Evolutionary conservation across 2,329 filamentous ascomycete species (phyloP), one percentile per base, ranked within the genome.

Genomic region (Ustilaginoidea virens): DNA sequence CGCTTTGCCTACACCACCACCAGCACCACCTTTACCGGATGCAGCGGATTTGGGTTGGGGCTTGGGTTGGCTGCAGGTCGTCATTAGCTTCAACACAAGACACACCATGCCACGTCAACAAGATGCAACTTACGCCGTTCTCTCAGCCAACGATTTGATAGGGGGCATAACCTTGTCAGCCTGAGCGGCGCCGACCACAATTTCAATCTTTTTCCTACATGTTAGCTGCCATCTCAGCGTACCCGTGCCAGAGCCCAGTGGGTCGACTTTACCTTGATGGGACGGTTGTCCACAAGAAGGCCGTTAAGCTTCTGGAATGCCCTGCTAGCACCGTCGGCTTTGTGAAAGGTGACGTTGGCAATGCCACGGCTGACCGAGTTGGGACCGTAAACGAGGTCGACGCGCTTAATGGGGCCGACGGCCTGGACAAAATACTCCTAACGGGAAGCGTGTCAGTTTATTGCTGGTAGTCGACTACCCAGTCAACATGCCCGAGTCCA

Each of bases 351-450:
- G 44, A 98, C 80, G 31, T 83, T 90, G 45, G 86, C 86, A 49
- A 87, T 82, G 41, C 90, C 90, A 50, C 85, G 81, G 67, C 86
- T 94, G 43, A 76, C 72, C 39, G 87, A 87, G 51, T 81, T 83
- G 39, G 87, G 82, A 46, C 87, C 90, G 59, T 98, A 98, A 29
- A 81, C 83, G 45, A 98, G 66, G 44, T 90, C 76, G 39, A 92
- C 82, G 56, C 71, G 79, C 69, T 92, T 94, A 58, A 96, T 81
- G 39, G 80, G 72, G 43, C 86, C 87, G 53, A 93, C 74, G 45
- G 81, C 79, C 50, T 82, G 78, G 49, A 67, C 61, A 56, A 98
- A 96, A 60, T 96, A 98, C 63, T 98, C 90, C 90, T 98, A 83
- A 61, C 57, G 57, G 55, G 58, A 56, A 63, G 62, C 53, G 61